Evolutionary conservation across 176 grass and related monocot species (phyloP), one percentile per base, ranked within the genome.

Genomic region (Eragrostis curvula): DNA sequence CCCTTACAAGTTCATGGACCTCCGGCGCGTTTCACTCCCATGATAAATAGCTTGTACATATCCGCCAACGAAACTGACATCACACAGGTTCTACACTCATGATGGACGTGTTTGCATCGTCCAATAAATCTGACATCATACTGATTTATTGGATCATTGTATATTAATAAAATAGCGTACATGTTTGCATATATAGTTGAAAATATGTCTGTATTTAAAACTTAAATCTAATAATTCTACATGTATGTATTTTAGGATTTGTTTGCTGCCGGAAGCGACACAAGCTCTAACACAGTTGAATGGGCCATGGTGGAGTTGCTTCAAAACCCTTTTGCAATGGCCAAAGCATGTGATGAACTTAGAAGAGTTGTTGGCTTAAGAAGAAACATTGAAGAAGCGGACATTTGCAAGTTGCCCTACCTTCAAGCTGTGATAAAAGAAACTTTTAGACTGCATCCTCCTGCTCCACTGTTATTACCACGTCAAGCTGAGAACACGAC

Each of bases 261-360:
- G 62, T 88, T 85, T 56, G 20, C 5, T 0, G 90, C 78, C 5
- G 90, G 90, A 18, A 92, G 66, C 2, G 78, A 88, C 57, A 85
- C 82, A 10, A 88, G 20, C 8, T 85, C 86, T 0, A 80, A 0
- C 42, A 81, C 83, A 0, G 74, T 92, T 13, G 83, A 92, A 74
- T 92, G 83, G 90, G 83, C 75, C 12, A 81, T 89, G 87, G 57
- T 60, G 0, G 90, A 92, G 68, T 32, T 89, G 15, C 78, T 92
- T 11, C 66, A 41, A 15, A 73, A 78, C 51, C 90, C 83, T 15
- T 5, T 12, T 25, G 59, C 51, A 45, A 83, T 88, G 79, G 60
- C 32, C 8, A 73, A 32, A 73, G 53, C 14, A 2, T 57, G 12
- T 1, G 23, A 86, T 10, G 90, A 92, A 51, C 78, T 92, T 15